Conservation (phyloP, 371 early-diverging fungal genomes). For the Syncephalastrum contaminatum region DNA sequence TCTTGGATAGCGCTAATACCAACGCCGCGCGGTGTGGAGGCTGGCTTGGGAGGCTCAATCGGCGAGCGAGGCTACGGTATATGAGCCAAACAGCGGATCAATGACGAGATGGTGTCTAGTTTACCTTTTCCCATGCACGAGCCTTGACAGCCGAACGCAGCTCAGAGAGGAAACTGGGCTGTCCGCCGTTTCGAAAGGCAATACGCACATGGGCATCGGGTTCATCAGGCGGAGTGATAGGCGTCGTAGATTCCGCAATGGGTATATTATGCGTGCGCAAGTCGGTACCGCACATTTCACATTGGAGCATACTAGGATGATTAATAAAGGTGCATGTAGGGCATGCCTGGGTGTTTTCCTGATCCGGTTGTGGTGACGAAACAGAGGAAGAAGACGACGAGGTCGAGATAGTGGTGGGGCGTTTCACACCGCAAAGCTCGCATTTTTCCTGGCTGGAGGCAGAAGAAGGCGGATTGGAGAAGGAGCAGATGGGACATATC, state of each 20-base stretch:
- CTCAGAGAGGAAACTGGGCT: conserved; percentile 53
- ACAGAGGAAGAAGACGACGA: no score
- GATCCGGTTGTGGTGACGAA: conserved; percentile 1
- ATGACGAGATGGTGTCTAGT: neutral
- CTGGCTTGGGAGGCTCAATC: conserved; percentile 10
- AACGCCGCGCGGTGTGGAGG: conserved; percentile 23
- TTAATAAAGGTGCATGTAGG: conserved; percentile 83
- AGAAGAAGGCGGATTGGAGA: conserved; percentile 46
- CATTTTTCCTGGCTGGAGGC: conserved; percentile 45
- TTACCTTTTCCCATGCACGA: conserved; percentile 65
- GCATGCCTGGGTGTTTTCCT: conserved; percentile 46
- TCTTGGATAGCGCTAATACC: conserved; percentile 71
- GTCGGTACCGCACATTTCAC: conserved; percentile 76
- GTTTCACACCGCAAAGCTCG: conserved; percentile 71
- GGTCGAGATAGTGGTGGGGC: conserved; percentile 1
- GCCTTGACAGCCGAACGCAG: conserved; percentile 57
- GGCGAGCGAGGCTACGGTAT: neutral
- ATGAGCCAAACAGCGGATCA: neutral
- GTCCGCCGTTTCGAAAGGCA: conserved; percentile 79
- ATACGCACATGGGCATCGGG: conserved; percentile 52
- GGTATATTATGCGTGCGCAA: conserved; percentile 21
- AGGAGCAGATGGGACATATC: conserved; percentile 78
- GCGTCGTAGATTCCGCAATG: conserved; percentile 20
- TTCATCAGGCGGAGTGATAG: neutral
- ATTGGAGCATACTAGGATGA: conserved; percentile 73